Base-by-base conservation (phyloP, 1,284 basidiomycete species). In the Austroboletus novae-zelandiae region DNA sequence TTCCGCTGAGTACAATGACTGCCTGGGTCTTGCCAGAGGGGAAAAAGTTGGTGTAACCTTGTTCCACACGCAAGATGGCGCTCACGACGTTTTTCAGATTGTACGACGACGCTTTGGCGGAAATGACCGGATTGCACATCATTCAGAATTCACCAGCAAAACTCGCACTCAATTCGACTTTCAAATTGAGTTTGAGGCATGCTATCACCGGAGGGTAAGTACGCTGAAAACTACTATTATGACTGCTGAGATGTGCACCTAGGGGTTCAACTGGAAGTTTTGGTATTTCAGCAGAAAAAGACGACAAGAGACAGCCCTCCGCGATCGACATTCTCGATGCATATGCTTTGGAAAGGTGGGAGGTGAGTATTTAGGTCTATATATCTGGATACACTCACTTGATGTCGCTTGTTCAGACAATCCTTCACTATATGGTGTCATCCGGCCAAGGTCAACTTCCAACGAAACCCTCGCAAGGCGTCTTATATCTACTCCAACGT, bases 371-470 rank as follows among this genome's bases (percentile, higher is more conserved):
- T 31, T 40, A 36, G 44, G 18, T 41, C 29, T 45, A 20, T n/a
- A 32, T 43, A 25, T 18, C 31, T 17, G 39, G 17, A 25, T 25
- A 25, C 32, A 29, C 30, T 39, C 20, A 47, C 42, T 18, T 25
- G 17, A 36, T 17, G 1, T 20, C 34, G 9, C 27, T 29, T 29
- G 29, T 47, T 15, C 31, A 70, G 92, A 93, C 91, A 0, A 97
- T 99, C 60, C 77, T 98, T 46, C 95, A 98, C 71, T 99, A 92
- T 68, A 98, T 99, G 95, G 97, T 99, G 2, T 95, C 94, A 3
- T 95, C 93, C 27, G 89, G 89, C 9, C 89, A 83, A 48, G 81
- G 81, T 37, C 81, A 84, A 64, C 71, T 76, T 57, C 80, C 78
- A 50, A 72, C 82, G n/a, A 80, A 79, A 58, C 90, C 91, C 43